Percentiles rank a stretch among this genome's conserved stretches.
phyloP scores from a whole-genome alignment of 2,329 filamentous ascomycete genomes.

The Mariannaea elegans region DNA sequence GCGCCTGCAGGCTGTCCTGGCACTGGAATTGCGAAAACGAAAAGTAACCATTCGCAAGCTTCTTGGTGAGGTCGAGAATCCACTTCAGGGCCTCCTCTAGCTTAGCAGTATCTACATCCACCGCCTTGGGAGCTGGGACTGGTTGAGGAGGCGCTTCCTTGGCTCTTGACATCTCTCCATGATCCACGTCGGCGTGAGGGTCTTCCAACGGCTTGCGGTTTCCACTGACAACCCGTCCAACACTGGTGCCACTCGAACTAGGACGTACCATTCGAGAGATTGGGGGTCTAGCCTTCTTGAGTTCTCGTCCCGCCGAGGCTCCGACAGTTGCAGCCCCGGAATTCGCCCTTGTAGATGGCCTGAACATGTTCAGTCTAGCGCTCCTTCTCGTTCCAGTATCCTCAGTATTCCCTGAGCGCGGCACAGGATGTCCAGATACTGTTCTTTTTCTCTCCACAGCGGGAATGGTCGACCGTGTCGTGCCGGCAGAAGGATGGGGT shows the following conservation, averaged over 20 bases:
- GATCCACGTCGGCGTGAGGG: constrained; percentile 74
- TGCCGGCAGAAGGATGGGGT: constrained; percentile 48
- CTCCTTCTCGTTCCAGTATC: constrained; percentile 74
- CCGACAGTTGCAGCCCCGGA: constrained; percentile 65
- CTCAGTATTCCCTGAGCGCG: constrained; percentile 59
- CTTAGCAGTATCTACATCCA: constrained; percentile 65
- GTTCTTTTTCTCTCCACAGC: constrained; percentile 83
- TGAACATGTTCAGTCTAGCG: constrained; percentile 74
- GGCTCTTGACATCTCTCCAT: constrained; percentile 64
- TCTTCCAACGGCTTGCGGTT: constrained; percentile 81
- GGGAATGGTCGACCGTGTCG: constrained; percentile 49
- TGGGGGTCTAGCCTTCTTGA: constrained; percentile 85
- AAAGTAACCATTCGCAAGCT: constrained; percentile 83
- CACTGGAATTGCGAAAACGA: constrained; percentile 82
- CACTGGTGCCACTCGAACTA: constrained; percentile 72
- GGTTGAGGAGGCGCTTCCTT: constrained; percentile 54
- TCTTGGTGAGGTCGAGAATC: constrained; percentile 82
- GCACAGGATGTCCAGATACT: constrained; percentile 82
- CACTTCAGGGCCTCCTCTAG: constrained; percentile 80
- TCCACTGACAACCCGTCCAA: constrained; percentile 88
- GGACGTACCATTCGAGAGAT: constrained; percentile 72
- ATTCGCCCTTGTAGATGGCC: constrained; percentile 73
- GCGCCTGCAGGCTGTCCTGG: constrained; percentile 77
- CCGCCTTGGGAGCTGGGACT: constrained; percentile 47
- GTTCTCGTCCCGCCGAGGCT: constrained; percentile 69